Evolutionary conservation across 192 early-diverging fungal species (phyloP).

Genomic region (Globomyces pollinis-pini): DNA sequence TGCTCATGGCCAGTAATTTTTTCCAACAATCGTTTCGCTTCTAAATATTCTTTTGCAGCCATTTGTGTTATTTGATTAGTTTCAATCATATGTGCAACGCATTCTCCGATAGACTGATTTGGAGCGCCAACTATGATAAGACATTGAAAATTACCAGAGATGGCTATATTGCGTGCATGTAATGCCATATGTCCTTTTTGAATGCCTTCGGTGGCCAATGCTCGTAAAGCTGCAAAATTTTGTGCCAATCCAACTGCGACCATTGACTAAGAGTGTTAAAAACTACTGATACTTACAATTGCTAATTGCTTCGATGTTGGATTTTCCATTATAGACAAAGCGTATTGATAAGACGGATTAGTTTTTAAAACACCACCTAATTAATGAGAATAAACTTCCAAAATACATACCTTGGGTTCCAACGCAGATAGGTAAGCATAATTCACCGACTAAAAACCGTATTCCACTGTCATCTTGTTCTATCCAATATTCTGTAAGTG

Average conservation of each 20-base stretch:
- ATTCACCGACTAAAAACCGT: slow-evolving; percentile 53
- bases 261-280: slow-evolving; percentile 54
- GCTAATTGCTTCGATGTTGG: slow-evolving; percentile 58
- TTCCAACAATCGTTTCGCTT: slow-evolving; percentile 13
- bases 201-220: slow-evolving; percentile 66
- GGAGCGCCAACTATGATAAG: slow-evolving; percentile 60
- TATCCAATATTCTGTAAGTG: slow-evolving; percentile 70
- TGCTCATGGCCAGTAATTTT: too few relatives aligned
- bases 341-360: slow-evolving; percentile 60
- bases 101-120: slow-evolving; percentile 53
- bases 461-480: slow-evolving; percentile 30
- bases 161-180: slow-evolving; percentile 48
- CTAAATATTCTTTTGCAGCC: slow-evolving; percentile 1
- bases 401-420: too few relatives aligned
- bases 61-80: slow-evolving; percentile 55
- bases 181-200: slow-evolving; percentile 64
- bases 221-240: slow-evolving; percentile 72
- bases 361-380: slow-evolving; percentile 63
- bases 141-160: neutral
- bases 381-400: too few relatives aligned
- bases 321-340: slow-evolving; percentile 55
- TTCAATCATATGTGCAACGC: slow-evolving; percentile 63
- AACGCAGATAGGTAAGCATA: slow-evolving; percentile 62
- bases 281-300: neutral
- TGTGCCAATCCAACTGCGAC: slow-evolving; percentile 64